A percentile compares a stretch with the other conserved stretches of the same genome.
phyloP scores from a whole-genome alignment of 345 rosid species.

The Sapria himalayana region DNA sequence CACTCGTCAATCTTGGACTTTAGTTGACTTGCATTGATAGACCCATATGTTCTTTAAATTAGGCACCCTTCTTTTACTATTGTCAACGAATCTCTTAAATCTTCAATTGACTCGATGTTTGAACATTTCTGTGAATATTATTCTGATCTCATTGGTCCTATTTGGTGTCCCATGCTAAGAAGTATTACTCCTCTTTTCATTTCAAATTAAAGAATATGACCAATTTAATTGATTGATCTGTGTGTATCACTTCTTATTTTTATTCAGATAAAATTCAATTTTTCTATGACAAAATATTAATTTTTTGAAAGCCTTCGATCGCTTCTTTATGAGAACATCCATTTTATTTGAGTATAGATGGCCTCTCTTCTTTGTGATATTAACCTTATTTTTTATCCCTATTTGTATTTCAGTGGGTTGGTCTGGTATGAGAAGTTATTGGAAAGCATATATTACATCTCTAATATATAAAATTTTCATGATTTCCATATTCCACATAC shows the following conservation, averaged over 20 bases:
- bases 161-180: background rate
- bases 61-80: too few relatives aligned
- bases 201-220: background rate
- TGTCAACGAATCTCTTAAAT: too few relatives aligned
- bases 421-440: slow-evolving; percentile 5
- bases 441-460: slow-evolving; percentile 6
- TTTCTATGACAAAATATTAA: background rate
- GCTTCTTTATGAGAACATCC: background rate
- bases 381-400: slow-evolving; percentile 4
- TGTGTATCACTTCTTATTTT: background rate
- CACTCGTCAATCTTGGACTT: too few relatives aligned
- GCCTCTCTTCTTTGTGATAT: background rate
- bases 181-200: background rate
- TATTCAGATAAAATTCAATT: background rate
- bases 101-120: too few relatives aligned
- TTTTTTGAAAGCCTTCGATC: background rate
- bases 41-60: too few relatives aligned
- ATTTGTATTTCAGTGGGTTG: too few relatives aligned
- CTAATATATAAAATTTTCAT: too few relatives aligned
- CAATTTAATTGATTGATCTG: background rate
- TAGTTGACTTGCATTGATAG: too few relatives aligned
- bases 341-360: background rate
- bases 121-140: too few relatives aligned
- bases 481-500: too few relatives aligned
- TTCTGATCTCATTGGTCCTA: too few relatives aligned